phyloP scores from a whole-genome alignment of 352 stramenopile species.

The Phytopythium ostracodes region DNA sequence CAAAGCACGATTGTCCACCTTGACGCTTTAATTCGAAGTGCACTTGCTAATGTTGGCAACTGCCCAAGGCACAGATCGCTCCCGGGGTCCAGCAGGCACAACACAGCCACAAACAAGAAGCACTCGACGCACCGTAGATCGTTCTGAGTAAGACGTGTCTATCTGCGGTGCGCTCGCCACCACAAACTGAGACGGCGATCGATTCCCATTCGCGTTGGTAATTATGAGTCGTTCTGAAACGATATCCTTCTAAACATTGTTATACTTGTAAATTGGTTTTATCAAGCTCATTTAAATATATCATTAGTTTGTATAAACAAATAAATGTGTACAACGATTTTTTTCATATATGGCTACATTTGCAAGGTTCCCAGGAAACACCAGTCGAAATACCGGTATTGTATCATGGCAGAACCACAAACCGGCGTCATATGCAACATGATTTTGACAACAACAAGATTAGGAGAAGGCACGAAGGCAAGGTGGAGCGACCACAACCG shows the following conservation, averaged over 20 bases:
- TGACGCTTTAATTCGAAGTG: too few species aligned
- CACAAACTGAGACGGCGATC: neutral
- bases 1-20: too few species aligned
- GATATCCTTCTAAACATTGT: neutral
- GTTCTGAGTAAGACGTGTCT: neutral
- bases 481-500: neutral
- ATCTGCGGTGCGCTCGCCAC: neutral
- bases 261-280: too few species aligned
- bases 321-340: too few species aligned
- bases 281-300: too few species aligned
- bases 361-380: too few species aligned
- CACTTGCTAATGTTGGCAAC: too few species aligned
- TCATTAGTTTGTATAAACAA: too few species aligned
- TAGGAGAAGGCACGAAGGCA: neutral
- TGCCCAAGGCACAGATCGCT: neutral
- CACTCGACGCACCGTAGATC: neutral
- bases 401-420: too few species aligned
- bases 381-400: neutral
- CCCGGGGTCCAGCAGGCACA: neutral
- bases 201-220: neutral
- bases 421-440: neutral
- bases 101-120: neutral
- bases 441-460: neutral
- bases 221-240: neutral
- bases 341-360: neutral